These are phyloP conservation scores for Darksidea phi DNA, from an alignment of 495 filamentous ascomycete genomes.

Conservation along the genomic window DNA sequence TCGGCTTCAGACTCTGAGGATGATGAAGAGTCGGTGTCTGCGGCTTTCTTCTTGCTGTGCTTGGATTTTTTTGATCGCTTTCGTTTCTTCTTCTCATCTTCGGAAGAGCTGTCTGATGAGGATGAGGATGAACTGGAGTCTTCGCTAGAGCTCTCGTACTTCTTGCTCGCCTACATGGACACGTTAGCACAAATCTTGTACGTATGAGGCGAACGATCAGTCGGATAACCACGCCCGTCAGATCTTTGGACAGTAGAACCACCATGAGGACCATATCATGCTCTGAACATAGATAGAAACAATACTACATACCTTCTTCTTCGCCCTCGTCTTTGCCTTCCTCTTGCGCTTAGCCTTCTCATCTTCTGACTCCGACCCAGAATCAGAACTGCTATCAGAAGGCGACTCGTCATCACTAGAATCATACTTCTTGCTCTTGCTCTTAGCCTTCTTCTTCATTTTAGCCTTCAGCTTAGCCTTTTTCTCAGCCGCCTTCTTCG, in stretches of 20 bases:
- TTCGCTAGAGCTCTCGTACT: slow-evolving; percentile 9
- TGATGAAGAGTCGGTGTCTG: neutral
- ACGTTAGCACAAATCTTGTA: no score
- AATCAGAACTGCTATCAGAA: neutral
- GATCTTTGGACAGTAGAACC: no score
- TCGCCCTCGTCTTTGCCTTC: no score
- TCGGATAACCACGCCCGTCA: no score
- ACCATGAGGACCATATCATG: no score
- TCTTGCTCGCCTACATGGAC: neutral
- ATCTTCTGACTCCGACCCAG: no score
- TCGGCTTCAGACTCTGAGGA: neutral
- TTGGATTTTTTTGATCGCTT: slow-evolving; percentile 3
- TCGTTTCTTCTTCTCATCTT: slow-evolving; percentile 14
- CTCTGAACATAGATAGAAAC: no score
- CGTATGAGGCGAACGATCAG: no score
- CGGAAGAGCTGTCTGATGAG: slow-evolving; percentile 23
- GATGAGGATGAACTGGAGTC: slow-evolving; percentile 3
- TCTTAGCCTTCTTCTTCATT: slow-evolving; percentile 28
- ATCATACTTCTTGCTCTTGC: slow-evolving; percentile 21
- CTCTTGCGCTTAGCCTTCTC: no score
- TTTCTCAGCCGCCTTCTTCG: slow-evolving; percentile 44
- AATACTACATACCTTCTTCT: no score
- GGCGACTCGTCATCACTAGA: neutral
- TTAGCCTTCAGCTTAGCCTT: slow-evolving; percentile 21
- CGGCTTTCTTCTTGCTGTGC: slow-evolving; percentile 11